Percentiles rank a stretch among this genome's conserved stretches.
These are phyloP conservation scores for Helminthosporium solani DNA, from an alignment of 2,329 filamentous ascomycete species.

Conservation along the genomic window DNA sequence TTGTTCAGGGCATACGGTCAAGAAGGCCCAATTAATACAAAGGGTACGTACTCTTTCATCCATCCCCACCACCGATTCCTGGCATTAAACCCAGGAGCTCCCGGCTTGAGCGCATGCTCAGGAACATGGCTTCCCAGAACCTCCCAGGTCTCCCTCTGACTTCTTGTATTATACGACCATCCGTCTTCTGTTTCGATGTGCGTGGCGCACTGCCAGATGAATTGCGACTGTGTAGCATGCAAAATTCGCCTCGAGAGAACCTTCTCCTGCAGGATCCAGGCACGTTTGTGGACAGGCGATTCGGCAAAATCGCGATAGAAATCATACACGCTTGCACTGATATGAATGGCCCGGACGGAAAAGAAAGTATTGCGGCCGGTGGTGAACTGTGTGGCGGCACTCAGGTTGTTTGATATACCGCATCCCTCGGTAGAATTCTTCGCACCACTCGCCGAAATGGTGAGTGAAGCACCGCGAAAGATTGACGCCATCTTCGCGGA, in stretches of 20 bases:
- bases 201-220: conserved; percentile 3
- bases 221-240: background rate
- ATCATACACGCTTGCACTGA: background rate
- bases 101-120: background rate
- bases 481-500: conserved; percentile 12
- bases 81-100: too few species aligned
- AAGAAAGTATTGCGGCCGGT: background rate
- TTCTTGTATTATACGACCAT: background rate
- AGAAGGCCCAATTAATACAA: too few species aligned
- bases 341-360: background rate
- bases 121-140: background rate
- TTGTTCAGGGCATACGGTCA: too few species aligned
- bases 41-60: background rate
- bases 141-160: background rate
- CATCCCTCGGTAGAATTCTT: background rate
- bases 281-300: background rate
- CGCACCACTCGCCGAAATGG: background rate
- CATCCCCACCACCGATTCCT: background rate
- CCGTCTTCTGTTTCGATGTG: background rate
- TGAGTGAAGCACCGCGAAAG: background rate
- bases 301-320: background rate
- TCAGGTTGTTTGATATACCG: background rate
- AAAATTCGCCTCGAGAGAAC: conserved; percentile 1
- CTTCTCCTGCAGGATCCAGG: conserved; percentile 5
- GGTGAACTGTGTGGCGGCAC: background rate